Conservation (phyloP, 345 rosid species). For the Moringa oleifera region DNA sequence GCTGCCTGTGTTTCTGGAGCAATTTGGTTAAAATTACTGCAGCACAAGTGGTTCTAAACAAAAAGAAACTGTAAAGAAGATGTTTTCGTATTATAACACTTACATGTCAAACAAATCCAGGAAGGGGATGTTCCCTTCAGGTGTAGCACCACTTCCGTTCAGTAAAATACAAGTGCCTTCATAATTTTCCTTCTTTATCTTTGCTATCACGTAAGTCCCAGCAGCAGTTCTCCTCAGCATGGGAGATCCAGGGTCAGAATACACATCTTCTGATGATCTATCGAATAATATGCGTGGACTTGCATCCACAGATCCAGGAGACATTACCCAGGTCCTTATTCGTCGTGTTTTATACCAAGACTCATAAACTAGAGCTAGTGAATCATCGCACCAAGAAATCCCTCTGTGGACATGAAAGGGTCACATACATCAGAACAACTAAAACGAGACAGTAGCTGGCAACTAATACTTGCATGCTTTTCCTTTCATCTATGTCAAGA, state of each 20-base stretch:
- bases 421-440: slow-evolving; percentile 5
- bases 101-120: slow-evolving; percentile 96
- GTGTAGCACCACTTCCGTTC: slow-evolving; percentile 95
- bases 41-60: slow-evolving; percentile 13
- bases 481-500: background rate
- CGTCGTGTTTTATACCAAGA: slow-evolving; percentile 96
- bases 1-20: slow-evolving; percentile 75
- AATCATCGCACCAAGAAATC: slow-evolving; percentile 93
- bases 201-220: slow-evolving; percentile 87
- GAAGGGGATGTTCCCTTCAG: slow-evolving; percentile 95
- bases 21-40: slow-evolving; percentile 24
- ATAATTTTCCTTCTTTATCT: slow-evolving; percentile 64
- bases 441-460: slow-evolving; percentile 9
- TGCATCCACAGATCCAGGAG: slow-evolving; percentile 64
- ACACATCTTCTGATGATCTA: slow-evolving; percentile 95
- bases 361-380: slow-evolving; percentile 85
- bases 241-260: slow-evolving; percentile 99
- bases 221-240: slow-evolving; percentile 77
- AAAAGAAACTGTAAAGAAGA: background rate
- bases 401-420: slow-evolving; percentile 47
- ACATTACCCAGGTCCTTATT: slow-evolving; percentile 85
- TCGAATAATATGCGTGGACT: slow-evolving; percentile 80
- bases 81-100: slow-evolving; percentile 28
- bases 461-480: background rate
- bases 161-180: slow-evolving; percentile 64